Conservation (phyloP, 306 rosid species). For the Rosa rugosa region DNA sequence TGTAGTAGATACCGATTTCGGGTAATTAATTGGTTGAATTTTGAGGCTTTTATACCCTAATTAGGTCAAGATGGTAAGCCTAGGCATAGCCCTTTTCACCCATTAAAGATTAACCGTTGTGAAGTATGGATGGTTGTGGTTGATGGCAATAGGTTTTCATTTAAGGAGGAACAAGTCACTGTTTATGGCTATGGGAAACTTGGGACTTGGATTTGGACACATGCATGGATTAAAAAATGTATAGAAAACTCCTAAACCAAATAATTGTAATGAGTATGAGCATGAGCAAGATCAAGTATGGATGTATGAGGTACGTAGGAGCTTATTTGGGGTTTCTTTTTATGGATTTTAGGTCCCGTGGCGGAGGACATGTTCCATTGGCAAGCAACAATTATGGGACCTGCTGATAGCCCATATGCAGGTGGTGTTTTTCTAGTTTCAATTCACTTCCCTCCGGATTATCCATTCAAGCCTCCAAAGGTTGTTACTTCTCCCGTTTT, state of each 20-base stretch:
- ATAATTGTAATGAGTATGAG: neutral
- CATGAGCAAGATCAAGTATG: no score
- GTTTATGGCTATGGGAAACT: neutral
- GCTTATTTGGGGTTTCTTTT: neutral
- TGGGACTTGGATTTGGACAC: neutral
- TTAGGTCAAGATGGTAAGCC: neutral
- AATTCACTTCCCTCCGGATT: slow-evolving; percentile 83
- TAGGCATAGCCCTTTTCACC: neutral
- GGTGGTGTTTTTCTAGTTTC: slow-evolving; percentile 87
- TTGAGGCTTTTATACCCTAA: neutral
- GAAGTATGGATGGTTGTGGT: neutral
- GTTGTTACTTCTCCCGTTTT: slow-evolving; percentile 23
- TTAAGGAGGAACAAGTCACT: neutral
- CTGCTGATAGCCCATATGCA: slow-evolving; percentile 76
- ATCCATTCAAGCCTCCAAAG: slow-evolving; percentile 97
- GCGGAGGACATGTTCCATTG: slow-evolving; percentile 97
- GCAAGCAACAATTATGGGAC: slow-evolving; percentile 95
- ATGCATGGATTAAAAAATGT: neutral
- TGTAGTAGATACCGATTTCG: neutral
- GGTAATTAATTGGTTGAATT: neutral
- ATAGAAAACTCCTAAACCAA: neutral
- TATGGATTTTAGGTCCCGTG: slow-evolving; percentile 62
- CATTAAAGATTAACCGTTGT: neutral
- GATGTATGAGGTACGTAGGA: neutral
- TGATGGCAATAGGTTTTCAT: neutral